Evolutionary conservation across 2,329 filamentous ascomycete genomes (phyloP).

Genomic region (Monosporascus sp.): DNA sequence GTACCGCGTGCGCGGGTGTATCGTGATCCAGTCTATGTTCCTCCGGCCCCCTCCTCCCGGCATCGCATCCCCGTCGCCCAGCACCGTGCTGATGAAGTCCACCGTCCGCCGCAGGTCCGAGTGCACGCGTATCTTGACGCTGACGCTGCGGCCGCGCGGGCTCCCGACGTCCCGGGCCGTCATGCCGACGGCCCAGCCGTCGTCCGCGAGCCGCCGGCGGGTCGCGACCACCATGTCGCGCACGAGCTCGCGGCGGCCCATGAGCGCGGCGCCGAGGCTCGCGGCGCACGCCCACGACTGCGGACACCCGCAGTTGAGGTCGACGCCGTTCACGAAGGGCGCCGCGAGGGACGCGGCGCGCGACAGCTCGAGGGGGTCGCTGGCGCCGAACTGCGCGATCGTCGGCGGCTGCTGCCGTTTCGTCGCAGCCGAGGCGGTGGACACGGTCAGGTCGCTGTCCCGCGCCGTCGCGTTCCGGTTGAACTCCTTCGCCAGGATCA

Average conservation of each 20-base stretch:
- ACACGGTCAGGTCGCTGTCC: slow-evolving; percentile 60
- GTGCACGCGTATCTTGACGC: slow-evolving; percentile 66
- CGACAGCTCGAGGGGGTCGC: slow-evolving; percentile 54
- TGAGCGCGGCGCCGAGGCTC: slow-evolving; percentile 63
- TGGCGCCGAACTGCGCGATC: slow-evolving; percentile 64
- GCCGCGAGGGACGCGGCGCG: slow-evolving; percentile 57
- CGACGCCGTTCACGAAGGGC: slow-evolving; percentile 58
- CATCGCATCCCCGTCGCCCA: slow-evolving; percentile 36
- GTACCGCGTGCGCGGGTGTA: slow-evolving; percentile 59
- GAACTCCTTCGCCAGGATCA: slow-evolving; percentile 67
- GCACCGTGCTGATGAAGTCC: slow-evolving; percentile 58
- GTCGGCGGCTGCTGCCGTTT: slow-evolving; percentile 49
- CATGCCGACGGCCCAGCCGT: slow-evolving; percentile 47
- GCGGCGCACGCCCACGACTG: slow-evolving; percentile 68
- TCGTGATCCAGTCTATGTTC: slow-evolving; percentile 63
- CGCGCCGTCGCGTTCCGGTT: slow-evolving; percentile 56
- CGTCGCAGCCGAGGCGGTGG: slow-evolving; percentile 30
- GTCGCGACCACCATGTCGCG: slow-evolving; percentile 58
- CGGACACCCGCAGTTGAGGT: slow-evolving; percentile 69
- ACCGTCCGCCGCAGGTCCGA: slow-evolving; percentile 56
- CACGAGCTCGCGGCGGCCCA: slow-evolving; percentile 61
- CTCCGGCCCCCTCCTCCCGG: slow-evolving; percentile 17
- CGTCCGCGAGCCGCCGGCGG: slow-evolving; percentile 42
- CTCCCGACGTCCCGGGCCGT: slow-evolving; percentile 37
- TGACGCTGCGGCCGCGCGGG: slow-evolving; percentile 51